Evolutionary conservation across 2,329 filamentous ascomycete genomes (phyloP), one percentile per base, ranked within the genome.

Genomic region (Pseudopyricularia javanii): DNA sequence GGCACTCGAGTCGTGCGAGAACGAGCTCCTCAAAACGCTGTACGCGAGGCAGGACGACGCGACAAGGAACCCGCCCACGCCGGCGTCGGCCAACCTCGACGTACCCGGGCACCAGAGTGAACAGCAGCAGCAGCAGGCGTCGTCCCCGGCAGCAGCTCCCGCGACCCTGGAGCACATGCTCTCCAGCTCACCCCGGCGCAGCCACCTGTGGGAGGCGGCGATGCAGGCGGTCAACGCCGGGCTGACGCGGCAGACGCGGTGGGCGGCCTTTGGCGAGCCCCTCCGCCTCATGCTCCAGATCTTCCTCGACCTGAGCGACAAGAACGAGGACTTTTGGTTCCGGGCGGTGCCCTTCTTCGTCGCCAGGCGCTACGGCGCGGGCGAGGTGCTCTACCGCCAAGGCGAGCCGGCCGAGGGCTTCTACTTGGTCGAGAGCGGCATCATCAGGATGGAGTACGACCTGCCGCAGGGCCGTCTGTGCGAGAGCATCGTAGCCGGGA

Each of bases 251-350:
- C 72, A 79, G 20, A 75, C 79, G 2, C 86, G 83, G 62, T 97
- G 91, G 86, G 83, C 86, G 61, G 82, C 83, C 59, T 94, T 96
- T 66, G 88, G 87, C 58, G 90, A 96, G 64, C 93, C 93, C 0
- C 79, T 97, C 7, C 86, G 88, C 1, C 80, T 98, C 48, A 88
- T 98, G 67, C 77, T 98, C 24, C 91, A 96, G 65, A 88, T 93
- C n/a, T 97, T 98, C 70, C 86, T 93, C 63, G 87, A 89, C 47
- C 73, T 96, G 12, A 94, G 88, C 51, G 74, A 82, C 51, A 83
- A 87, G 66, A 93, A 91, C 62, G 90, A 95, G 66, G 91, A 96
- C 66, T 97, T 97, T 65, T 98, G 93, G 93, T 91, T 91, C 67
- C 81, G 81, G 1, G 84, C 83, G 0, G 80, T 81, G 4, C 73